Evolutionary conservation across 495 filamentous ascomycete genomes (phyloP).

Genomic region (Tuber umbilicatum): DNA sequence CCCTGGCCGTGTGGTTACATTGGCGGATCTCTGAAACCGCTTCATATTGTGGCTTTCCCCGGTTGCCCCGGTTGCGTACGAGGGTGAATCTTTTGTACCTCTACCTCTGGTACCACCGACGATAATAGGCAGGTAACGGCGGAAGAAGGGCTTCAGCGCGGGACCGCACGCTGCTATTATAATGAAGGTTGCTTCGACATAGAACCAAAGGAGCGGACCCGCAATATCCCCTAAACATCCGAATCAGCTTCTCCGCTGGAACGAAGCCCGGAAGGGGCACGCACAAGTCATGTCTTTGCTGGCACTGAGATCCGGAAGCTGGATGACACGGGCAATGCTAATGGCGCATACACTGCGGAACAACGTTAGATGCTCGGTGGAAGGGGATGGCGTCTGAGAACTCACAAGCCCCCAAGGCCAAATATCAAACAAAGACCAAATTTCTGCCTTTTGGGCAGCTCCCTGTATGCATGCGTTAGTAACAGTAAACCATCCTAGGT

Average conservation of each 20-base stretch:
- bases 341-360: conserved; percentile 2
- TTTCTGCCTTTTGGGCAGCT: conserved; percentile 10
- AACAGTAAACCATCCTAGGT: background rate
- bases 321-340: background rate
- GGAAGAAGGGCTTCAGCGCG: background rate
- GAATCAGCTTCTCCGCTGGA: background rate
- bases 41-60: background rate
- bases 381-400: background rate
- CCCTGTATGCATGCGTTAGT: background rate
- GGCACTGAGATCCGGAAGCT: conserved; percentile 11
- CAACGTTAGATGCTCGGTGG: background rate
- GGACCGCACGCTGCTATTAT: conserved; percentile 9
- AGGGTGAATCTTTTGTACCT: background rate
- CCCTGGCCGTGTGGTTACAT: background rate
- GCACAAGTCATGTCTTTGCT: conserved; percentile 11
- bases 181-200: conserved; percentile 8
- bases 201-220: conserved; percentile 7
- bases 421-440: conserved; percentile 5
- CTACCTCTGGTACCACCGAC: background rate
- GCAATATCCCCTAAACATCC: conserved; percentile 8
- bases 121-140: background rate
- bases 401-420: conserved; percentile 8
- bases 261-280: background rate
- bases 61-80: background rate
- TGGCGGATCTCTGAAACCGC: background rate